Conservation (phyloP, 2,329 filamentous ascomycete species). For the Thyridium curvatum region DNA sequence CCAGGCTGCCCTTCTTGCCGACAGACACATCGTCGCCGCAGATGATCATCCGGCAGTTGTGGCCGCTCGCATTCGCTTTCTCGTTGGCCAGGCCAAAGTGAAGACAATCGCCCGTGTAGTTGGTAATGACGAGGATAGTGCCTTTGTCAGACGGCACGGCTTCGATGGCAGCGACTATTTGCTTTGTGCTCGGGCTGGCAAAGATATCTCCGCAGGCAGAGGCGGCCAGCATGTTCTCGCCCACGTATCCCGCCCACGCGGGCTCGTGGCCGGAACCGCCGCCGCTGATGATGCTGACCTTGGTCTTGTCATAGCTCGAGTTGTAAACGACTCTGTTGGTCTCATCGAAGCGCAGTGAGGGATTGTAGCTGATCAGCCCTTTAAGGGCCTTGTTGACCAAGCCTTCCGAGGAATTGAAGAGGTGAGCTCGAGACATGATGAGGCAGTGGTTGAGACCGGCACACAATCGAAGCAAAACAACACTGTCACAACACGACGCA, state of each 20-base stretch:
- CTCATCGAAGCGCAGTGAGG: conserved; percentile 41
- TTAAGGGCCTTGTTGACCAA: conserved; percentile 46
- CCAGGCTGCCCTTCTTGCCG: conserved; percentile 48
- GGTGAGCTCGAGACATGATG: conserved; percentile 45
- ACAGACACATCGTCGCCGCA: conserved; percentile 62
- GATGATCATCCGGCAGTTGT: conserved; percentile 50
- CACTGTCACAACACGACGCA: too few species aligned
- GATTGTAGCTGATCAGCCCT: conserved; percentile 47
- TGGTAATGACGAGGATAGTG: conserved; percentile 55
- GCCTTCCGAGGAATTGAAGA: conserved; percentile 45
- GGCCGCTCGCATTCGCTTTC: conserved; percentile 47
- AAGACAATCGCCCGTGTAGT: conserved; percentile 59
- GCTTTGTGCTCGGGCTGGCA: conserved; percentile 55
- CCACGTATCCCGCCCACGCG: conserved; percentile 59
- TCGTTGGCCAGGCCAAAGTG: conserved; percentile 56
- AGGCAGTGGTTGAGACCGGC: neutral
- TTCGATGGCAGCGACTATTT: conserved; percentile 54
- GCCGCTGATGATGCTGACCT: conserved; percentile 46
- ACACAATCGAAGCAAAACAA: too few species aligned
- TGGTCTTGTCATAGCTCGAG: conserved; percentile 32
- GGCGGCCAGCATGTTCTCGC: conserved; percentile 53
- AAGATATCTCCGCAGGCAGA: conserved; percentile 58
- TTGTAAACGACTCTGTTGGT: conserved; percentile 46
- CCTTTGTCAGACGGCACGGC: conserved; percentile 47
- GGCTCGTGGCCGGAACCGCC: conserved; percentile 55